Evolutionary conservation across 2,329 filamentous ascomycete genomes (phyloP).

Genomic region (Raffaelea albimanens): DNA sequence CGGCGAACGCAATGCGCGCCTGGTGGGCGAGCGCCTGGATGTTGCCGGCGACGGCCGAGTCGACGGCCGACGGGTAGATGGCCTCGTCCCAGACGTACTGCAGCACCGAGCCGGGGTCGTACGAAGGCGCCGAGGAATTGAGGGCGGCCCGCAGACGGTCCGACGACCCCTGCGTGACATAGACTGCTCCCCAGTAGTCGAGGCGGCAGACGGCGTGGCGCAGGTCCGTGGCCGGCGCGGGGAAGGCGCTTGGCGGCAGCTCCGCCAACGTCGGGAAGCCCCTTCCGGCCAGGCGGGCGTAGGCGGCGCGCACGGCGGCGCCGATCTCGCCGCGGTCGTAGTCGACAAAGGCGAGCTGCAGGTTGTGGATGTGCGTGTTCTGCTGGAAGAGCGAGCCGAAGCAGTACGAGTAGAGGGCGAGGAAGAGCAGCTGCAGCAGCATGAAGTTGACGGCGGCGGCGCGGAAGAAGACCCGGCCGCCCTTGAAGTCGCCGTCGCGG

Average conservation of each 20-base stretch:
- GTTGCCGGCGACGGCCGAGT: slow-evolving; percentile 19
- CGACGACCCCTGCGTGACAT: slow-evolving; percentile 22
- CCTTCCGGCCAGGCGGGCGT: slow-evolving; percentile 19
- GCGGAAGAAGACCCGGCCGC: background rate
- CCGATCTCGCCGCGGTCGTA: slow-evolving; percentile 23
- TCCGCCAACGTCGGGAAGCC: slow-evolving; percentile 24
- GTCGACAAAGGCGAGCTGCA: slow-evolving; percentile 13
- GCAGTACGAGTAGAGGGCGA: slow-evolving; percentile 24
- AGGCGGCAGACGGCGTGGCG: slow-evolving; percentile 24
- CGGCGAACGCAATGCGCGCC: slow-evolving; percentile 13
- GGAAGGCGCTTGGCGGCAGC: slow-evolving; percentile 15
- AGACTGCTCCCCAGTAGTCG: slow-evolving; percentile 28
- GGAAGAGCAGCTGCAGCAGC: slow-evolving; percentile 25
- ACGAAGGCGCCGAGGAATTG: slow-evolving; percentile 16
- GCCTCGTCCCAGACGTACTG: slow-evolving; percentile 28
- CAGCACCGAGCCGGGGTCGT: slow-evolving; percentile 23
- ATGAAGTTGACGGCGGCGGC: slow-evolving; percentile 6
- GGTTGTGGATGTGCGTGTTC: slow-evolving; percentile 17
- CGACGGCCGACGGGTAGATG: slow-evolving; percentile 22
- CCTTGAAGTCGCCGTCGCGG: background rate
- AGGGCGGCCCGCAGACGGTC: slow-evolving; percentile 21
- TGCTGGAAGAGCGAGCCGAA: slow-evolving; percentile 27
- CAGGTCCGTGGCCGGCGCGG: slow-evolving; percentile 15
- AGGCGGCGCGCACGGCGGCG: slow-evolving; percentile 21
- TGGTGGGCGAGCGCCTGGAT: slow-evolving; percentile 10